These are phyloP conservation scores for Usnea hakonensis DNA, from an alignment of 495 filamentous ascomycete species.

Conservation along the genomic window DNA sequence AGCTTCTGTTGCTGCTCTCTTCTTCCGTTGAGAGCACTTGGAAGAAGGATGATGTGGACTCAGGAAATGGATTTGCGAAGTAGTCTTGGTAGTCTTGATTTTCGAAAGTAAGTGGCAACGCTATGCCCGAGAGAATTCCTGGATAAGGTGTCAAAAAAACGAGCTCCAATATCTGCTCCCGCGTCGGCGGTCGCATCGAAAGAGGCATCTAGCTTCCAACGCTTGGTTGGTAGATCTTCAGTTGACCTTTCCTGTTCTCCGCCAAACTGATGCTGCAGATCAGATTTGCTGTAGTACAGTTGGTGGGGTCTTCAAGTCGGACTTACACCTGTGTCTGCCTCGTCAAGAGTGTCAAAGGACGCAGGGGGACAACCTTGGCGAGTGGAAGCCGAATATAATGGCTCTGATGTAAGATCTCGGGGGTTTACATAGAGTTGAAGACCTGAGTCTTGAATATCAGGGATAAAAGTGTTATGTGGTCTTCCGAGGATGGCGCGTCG, in stretches of 20 bases:
- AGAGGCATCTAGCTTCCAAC: slow-evolving; percentile 4
- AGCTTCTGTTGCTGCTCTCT: not conserved
- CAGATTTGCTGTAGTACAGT: not conserved
- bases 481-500: not conserved
- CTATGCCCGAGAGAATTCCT: not conserved
- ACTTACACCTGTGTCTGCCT: slow-evolving; percentile 5
- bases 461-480: not conserved
- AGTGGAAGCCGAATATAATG: slow-evolving; percentile 4
- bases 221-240: slow-evolving; percentile 9
- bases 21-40: no score
- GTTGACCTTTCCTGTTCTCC: slow-evolving; percentile 8
- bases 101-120: not conserved
- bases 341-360: not conserved
- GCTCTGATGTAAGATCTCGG: not conserved
- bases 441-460: not conserved
- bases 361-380: not conserved
- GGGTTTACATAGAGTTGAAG: slow-evolving; percentile 1
- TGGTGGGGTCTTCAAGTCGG: no score
- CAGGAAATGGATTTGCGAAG: not conserved
- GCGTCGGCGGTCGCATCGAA: not conserved
- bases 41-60: not conserved
- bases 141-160: not conserved
- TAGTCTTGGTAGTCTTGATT: not conserved
- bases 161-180: not conserved
- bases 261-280: not conserved